Evolutionary conservation across 2,329 filamentous ascomycete species (phyloP), one percentile per base, ranked within the genome.

Genomic region (Cercospora sp.): DNA sequence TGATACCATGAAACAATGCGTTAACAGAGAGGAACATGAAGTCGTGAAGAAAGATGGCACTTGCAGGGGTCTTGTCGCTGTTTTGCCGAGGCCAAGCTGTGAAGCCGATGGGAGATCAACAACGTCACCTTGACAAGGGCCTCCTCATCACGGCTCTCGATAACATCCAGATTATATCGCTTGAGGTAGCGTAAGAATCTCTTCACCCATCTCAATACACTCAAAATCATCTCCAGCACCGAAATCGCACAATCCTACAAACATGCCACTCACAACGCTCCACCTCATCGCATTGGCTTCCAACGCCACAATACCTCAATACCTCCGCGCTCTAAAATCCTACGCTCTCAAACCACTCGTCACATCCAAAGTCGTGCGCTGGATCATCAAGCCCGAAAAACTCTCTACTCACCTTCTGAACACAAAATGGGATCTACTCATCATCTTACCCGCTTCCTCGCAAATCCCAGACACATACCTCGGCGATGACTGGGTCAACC

Each of bases 241-340:
- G 23, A 28, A 13, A 26, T 26, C 12, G 20, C 1, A 4, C 10
- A 53, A 0, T 8, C 9, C 18, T 18, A 0, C 57, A 69, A 39
- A 6, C 23, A 86, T 86, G 83, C 83, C 83, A 63, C 78, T 85
- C 69, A 83, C 81, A 70, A 82, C 82, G 2, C 72, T 85, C 58
- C 77, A 83, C 71, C 80, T 86, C 66, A 69, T 86, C 58, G 77
- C 80, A 30, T 79, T 86, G 3, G 70, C 75, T 16, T 64, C 68
- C 28, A 71, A 73, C 28, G 72, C 76, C 45, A 72, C 78, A 5
- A 73, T 80, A 20, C 64, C 78, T 3, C 72, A 76, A 30, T 85
- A 83, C 76, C 76, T 85, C 63, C 70, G 76, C 3, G 75, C 78
- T 18, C 77, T 86, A 60, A 61, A 64, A 10, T 72, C 71, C 23